phyloP scores from a whole-genome alignment of 108 stramenopile genomes.

The Nannochloropsis gaditana region DNA sequence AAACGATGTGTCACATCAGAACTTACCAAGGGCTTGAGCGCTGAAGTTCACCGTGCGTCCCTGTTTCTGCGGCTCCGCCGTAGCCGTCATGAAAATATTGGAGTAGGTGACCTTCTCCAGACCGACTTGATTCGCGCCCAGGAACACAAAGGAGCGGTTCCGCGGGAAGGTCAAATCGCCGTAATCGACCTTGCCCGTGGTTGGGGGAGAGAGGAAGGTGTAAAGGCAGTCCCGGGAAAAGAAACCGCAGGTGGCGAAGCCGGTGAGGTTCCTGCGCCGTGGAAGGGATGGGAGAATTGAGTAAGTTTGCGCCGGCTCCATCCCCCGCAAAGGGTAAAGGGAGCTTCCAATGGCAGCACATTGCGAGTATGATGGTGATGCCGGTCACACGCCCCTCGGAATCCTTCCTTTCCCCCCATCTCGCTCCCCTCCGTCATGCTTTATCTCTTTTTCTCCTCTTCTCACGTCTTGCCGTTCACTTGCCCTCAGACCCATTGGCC shows the following conservation, averaged over 20 bases:
- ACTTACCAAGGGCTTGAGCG: neutral
- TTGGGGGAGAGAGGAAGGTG: neutral
- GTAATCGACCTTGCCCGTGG: neutral
- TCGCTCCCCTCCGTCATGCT: too few relatives aligned
- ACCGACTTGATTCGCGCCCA: neutral
- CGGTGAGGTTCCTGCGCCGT: neutral
- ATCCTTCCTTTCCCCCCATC: too few relatives aligned
- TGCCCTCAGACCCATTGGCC: too few relatives aligned
- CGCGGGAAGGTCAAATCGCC: neutral
- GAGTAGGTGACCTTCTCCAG: conserved; percentile 10
- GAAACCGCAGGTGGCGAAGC: neutral
- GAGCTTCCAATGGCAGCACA: too few relatives aligned
- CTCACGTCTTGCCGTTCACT: too few relatives aligned
- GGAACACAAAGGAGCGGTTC: conserved; percentile 1
- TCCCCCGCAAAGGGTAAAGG: too few relatives aligned
- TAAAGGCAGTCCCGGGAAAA: conserved; percentile 17
- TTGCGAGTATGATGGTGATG: too few relatives aligned
- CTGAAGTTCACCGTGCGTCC: conserved; percentile 10
- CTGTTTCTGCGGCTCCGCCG: neutral
- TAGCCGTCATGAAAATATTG: neutral
- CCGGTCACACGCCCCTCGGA: too few relatives aligned
- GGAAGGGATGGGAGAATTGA: neutral
- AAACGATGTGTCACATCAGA: neutral
- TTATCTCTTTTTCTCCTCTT: too few relatives aligned
- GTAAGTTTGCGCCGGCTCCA: too few relatives aligned